phyloP scores from a whole-genome alignment of 2,329 filamentous ascomycete species.

The Trichocomaceae sp. region DNA sequence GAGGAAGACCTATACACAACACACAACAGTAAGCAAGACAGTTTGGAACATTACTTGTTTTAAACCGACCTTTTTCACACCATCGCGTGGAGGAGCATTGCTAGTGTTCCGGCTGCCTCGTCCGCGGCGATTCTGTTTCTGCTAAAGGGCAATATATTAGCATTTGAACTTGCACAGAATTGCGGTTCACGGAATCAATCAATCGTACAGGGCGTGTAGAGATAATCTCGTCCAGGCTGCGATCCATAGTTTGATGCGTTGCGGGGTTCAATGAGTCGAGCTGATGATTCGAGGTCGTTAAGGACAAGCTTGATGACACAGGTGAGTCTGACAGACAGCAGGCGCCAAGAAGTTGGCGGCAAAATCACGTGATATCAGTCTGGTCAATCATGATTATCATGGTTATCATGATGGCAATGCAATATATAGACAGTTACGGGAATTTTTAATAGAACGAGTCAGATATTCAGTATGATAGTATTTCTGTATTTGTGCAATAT shows the following conservation, averaged over 20 bases:
- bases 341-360: not conserved
- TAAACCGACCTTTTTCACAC: constrained; percentile 72
- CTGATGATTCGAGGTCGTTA: not conserved
- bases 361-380: constrained; percentile 1
- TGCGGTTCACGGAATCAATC: not conserved
- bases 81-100: constrained; percentile 63
- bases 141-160: not conserved
- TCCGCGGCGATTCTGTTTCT: constrained; percentile 28
- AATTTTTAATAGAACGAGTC: no score
- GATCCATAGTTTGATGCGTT: constrained; percentile 46
- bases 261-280: not conserved
- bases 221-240: constrained; percentile 59
- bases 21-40: not conserved
- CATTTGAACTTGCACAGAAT: not conserved
- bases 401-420: not conserved
- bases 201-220: constrained; percentile 51
- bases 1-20: constrained; percentile 39
- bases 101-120: constrained; percentile 36
- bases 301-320: not conserved
- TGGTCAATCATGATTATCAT: no score
- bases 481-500: not conserved
- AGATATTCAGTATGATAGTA: not conserved
- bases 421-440: not conserved
- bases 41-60: no score
- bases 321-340: no score